Base-by-base conservation (phyloP, 768 basidiomycete genomes). In the Russula ochroleuca region DNA sequence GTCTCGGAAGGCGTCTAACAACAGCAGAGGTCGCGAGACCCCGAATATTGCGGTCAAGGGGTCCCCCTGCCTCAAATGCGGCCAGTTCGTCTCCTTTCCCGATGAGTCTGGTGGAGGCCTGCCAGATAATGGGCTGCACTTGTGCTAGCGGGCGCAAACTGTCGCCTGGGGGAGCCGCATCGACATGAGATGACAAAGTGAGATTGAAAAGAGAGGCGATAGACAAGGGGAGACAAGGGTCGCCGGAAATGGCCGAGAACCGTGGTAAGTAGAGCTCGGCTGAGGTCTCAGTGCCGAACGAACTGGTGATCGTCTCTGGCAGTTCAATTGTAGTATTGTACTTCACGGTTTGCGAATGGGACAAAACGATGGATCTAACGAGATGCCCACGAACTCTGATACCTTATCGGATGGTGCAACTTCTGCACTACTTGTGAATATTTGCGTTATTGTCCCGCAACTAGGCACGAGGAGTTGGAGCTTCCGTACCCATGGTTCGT, bases 271-370 rank as follows among this genome's bases (percentile, higher is more conserved):
- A n/a, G 9, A 10, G 19, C n/a, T 45, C 43, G n/a, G 41, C 19
- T 43, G 8, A 43, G 41, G 3, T 41, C 43, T n/a, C 41, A 7
- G 28, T 23, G 28, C 28, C 11, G 56, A 41, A 50, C 31, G 28
- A 41, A 21, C 51, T 37, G 17, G n/a, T 48, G 31, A 48, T 38
- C 13, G 48, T 19, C 19, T 48, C 25, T 19, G 48, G 50, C 7
- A 19, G 52, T 43, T 25, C 49, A 49, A 55, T 35, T 63, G 21
- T 54, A n/a, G 47, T 52, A 55, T 35, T 63, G 21, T 54, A n/a
- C 52, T 52, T 64, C 63, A 45, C 48, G 63, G 52, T 19, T 38
- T 52, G 41, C 56, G 40, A 43, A 45, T 19, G 43, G 43, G n/a
- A 45, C 25, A 43, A 37, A 37, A 23, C 37, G 15, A 25, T 19